Base-by-base conservation (phyloP, 352 stramenopile species). In the Globisporangium echinulatum region DNA sequence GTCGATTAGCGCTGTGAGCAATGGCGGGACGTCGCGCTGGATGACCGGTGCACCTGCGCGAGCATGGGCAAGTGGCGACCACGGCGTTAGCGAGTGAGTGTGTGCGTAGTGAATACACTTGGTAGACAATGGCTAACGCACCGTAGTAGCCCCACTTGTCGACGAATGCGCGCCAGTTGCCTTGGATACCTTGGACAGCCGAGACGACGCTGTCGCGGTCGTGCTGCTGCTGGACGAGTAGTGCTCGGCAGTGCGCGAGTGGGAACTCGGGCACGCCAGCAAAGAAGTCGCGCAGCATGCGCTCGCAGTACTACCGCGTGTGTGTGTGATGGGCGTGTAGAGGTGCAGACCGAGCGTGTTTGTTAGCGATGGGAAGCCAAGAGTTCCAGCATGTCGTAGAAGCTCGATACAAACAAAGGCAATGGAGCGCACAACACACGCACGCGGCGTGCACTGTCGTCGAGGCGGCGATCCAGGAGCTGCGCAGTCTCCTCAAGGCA, bases 91-190 rank as follows among this genome's bases (percentile, higher is more conserved):
- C 8, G 17, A 50, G 25, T 7, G 19, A 25, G 19, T 25, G 19
- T 25, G 19, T 25, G 19, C n/a, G n/a, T n/a, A n/a, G n/a, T n/a
- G n/a, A n/a, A n/a, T 25, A 25, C 19, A 25, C 19, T 25, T 25
- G 19, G 19, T 25, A 25, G 19, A 25, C 19, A 44, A 1, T 44
- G 40, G 40, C 40, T 44, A 17, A 1, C 66, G 42, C 54, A 69
- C 79, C 79, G 51, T 78, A 80, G 58, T 90, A 81, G 0, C 75
- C 78, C 79, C 82, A 92, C 10, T 78, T 84, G 55, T 88, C 67
- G 10, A 76, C 63, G 39, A 88, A 89, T 0, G 60, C 66, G 13
- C 36, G 44, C 82, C 79, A 92, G 38, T 79, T 54, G 4, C 33
- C 51, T 49, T 65, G 59, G 7, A 92, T 66, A 7, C 53, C 39